Percentiles rank a stretch among this genome's conserved stretches.
Evolutionary conservation across 2,329 filamentous ascomycete species (phyloP).

Genomic region (Pseudopithomyces maydicus): DNA sequence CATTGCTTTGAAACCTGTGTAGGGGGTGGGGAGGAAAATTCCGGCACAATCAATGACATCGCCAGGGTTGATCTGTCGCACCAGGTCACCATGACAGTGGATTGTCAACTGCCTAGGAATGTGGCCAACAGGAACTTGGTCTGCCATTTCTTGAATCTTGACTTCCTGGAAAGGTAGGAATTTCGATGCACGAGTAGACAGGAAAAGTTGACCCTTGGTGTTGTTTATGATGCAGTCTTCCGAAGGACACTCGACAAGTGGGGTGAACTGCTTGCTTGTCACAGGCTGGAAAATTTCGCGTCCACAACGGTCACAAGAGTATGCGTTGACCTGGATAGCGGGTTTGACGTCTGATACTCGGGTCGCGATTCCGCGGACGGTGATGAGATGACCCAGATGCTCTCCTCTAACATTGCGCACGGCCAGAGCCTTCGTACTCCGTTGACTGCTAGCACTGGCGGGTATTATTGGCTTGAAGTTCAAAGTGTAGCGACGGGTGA

Average conservation of each 20-base stretch:
- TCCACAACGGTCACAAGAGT: slow-evolving; percentile 95
- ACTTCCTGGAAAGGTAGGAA: slow-evolving; percentile 98
- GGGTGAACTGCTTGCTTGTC: slow-evolving; percentile 86
- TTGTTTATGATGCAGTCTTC: slow-evolving; percentile 89
- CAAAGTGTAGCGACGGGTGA: slow-evolving; percentile 91
- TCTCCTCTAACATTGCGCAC: slow-evolving; percentile 92
- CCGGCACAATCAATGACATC: slow-evolving; percentile 93
- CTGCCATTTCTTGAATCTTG: slow-evolving; percentile 99
- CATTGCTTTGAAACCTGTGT: slow-evolving; percentile 99
- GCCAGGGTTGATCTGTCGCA: slow-evolving; percentile 86
- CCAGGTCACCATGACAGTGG: slow-evolving; percentile 84
- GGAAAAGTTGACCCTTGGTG: slow-evolving; percentile 88
- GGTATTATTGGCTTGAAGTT: slow-evolving; percentile 93
- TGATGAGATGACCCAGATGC: slow-evolving; percentile 91
- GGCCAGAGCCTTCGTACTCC: slow-evolving; percentile 70
- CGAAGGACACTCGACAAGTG: slow-evolving; percentile 84
- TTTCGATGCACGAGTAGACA: slow-evolving; percentile 94
- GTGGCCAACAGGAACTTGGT: slow-evolving; percentile 97
- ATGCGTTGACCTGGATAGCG: slow-evolving; percentile 95
- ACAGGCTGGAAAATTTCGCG: slow-evolving; percentile 98
- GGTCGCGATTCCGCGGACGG: slow-evolving; percentile 90
- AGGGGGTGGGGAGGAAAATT: slow-evolving; percentile 95
- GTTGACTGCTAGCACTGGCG: slow-evolving; percentile 67
- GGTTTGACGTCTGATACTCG: slow-evolving; percentile 98
- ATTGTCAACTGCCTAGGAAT: slow-evolving; percentile 92